phyloP scores from a whole-genome alignment of 73 alveolate species.

The Durusdinium trenchii region DNA sequence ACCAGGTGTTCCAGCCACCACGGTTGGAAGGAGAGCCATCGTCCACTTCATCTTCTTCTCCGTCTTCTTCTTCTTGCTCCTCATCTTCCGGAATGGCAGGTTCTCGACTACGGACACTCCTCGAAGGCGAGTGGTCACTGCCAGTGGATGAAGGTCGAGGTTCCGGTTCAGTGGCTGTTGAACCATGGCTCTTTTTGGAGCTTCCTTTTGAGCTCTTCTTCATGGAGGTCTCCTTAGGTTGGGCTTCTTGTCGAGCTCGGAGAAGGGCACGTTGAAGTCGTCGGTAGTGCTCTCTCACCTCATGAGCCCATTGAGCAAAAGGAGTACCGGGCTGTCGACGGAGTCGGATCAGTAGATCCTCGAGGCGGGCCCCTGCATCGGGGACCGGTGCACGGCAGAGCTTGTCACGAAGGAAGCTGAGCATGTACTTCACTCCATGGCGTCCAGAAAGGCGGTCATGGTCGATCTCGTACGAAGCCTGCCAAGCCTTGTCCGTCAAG shows the following conservation, averaged over 20 bases:
- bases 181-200: neutral
- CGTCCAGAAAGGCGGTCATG: neutral
- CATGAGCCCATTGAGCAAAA: neutral
- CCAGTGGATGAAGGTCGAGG: neutral
- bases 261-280: neutral
- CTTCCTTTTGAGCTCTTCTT: neutral
- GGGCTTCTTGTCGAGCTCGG: neutral
- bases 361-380: neutral
- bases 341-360: neutral
- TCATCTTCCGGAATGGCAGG: neutral
- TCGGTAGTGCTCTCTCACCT: neutral
- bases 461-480: neutral
- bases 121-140: neutral
- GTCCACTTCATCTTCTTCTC: neutral
- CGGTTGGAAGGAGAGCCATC: neutral
- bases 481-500: neutral
- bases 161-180: neutral
- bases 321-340: neutral
- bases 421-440: neutral
- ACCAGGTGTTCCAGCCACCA: neutral
- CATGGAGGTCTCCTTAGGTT: neutral
- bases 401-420: neutral
- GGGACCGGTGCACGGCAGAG: slow-evolving; percentile 19
- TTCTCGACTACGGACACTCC: neutral
- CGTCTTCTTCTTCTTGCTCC: neutral